Percentiles rank a stretch among this genome's conserved stretches.
Evolutionary conservation across 371 early-diverging fungal species (phyloP).

Genomic region (Lichtheimia corymbifera): DNA sequence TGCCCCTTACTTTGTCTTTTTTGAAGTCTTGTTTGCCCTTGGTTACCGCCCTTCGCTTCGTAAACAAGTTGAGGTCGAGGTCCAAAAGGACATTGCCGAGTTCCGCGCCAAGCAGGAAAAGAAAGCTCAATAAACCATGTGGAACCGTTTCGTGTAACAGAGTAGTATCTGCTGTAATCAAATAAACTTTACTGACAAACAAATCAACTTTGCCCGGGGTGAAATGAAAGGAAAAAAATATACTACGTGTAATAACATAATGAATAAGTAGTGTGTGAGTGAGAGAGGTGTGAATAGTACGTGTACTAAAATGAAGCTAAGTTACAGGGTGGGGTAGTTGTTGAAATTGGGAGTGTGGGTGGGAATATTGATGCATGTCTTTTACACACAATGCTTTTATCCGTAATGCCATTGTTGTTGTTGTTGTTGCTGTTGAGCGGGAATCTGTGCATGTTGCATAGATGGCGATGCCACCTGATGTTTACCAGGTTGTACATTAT

Average conservation of each 20-base stretch:
- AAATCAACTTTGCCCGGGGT: too few relatives aligned
- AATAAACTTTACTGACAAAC: too few relatives aligned
- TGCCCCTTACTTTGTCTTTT: constrained; percentile 93
- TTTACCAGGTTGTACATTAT: not conserved
- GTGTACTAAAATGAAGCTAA: too few relatives aligned
- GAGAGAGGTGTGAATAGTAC: too few relatives aligned
- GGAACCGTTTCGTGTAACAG: too few relatives aligned
- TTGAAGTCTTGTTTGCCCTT: constrained; percentile 83
- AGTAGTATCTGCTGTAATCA: too few relatives aligned
- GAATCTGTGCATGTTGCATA: constrained; percentile 2
- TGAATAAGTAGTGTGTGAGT: too few relatives aligned
- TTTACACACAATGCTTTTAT: constrained; percentile 5
- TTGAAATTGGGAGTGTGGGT: too few relatives aligned
- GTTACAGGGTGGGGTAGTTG: too few relatives aligned
- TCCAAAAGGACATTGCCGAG: constrained; percentile 65
- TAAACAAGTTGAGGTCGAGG: constrained; percentile 60
- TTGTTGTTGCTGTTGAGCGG: constrained; percentile 4
- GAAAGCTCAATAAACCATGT: not conserved
- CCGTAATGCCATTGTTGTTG: constrained; percentile 17
- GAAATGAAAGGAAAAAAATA: not conserved
- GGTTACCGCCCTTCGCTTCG: constrained; percentile 82
- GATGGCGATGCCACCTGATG: not conserved
- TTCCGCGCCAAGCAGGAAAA: constrained; percentile 43
- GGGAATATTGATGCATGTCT: too few relatives aligned
- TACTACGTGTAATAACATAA: not conserved